Evolutionary conservation across 1,139 yeast genomes (phyloP).

Genomic region (Nakaseomyces glabratus): DNA sequence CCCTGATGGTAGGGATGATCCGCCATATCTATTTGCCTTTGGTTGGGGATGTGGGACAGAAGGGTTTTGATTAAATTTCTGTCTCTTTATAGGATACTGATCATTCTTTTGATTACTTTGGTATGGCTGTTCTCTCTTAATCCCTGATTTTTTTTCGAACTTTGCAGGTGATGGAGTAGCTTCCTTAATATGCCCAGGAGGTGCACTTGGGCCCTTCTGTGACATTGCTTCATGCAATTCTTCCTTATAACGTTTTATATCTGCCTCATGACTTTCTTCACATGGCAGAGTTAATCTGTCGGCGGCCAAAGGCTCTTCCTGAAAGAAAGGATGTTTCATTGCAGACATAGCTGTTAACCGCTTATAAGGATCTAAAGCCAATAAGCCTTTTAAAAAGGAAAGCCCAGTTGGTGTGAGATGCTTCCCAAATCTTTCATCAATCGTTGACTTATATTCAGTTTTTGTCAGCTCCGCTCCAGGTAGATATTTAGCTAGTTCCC

Average conservation of each 20-base stretch:
- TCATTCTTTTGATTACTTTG: too few relatives aligned
- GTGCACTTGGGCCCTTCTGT: conserved; percentile 30
- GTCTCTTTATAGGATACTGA: too few relatives aligned
- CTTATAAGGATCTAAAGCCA: conserved; percentile 58
- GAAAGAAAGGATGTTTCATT: conserved; percentile 59
- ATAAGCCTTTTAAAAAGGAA: conserved; percentile 44
- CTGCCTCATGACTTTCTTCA: conserved; percentile 86
- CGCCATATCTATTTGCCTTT: too few relatives aligned
- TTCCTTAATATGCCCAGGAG: conserved; percentile 27
- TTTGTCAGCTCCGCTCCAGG: conserved; percentile 46
- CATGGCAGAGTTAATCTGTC: conserved; percentile 54
- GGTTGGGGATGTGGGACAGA: too few relatives aligned
- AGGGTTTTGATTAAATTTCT: too few relatives aligned
- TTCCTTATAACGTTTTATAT: conserved; percentile 53
- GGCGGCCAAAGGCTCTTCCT: conserved; percentile 54
- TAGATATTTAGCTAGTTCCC: conserved; percentile 57
- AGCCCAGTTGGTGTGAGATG: conserved; percentile 27
- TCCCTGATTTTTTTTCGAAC: not conserved
- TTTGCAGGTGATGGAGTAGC: conserved; percentile 7
- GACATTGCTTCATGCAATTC: conserved; percentile 29
- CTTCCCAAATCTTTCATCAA: conserved; percentile 43
- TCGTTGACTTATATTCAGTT: conserved; percentile 42
- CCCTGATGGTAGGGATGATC: too few relatives aligned
- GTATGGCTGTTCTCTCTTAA: too few relatives aligned
- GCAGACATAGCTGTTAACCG: conserved; percentile 78